Percentiles rank a stretch among this genome's conserved stretches.
Conservation (phyloP, 768 basidiomycete genomes). For the Mycena albidolilacea region DNA sequence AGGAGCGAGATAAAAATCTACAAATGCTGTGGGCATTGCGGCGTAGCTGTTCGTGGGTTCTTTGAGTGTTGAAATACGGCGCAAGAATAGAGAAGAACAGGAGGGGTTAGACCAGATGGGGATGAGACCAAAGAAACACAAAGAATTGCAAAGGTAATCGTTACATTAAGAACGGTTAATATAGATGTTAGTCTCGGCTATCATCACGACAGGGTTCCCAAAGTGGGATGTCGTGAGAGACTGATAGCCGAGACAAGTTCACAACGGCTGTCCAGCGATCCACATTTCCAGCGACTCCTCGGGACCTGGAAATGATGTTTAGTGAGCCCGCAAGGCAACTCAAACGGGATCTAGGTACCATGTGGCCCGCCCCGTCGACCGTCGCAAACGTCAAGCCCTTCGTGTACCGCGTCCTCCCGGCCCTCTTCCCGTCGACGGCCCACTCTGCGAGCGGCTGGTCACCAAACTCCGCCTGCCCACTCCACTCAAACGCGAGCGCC, state of each 20-base stretch:
- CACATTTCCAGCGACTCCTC: conserved; percentile 66
- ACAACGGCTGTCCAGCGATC: conserved; percentile 42
- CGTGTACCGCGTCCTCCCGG: conserved; percentile 54
- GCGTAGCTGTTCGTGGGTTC: too few relatives aligned
- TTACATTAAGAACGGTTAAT: too few relatives aligned
- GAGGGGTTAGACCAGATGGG: too few relatives aligned
- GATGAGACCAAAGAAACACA: too few relatives aligned
- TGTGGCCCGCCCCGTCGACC: conserved; percentile 84
- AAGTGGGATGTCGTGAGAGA: too few relatives aligned
- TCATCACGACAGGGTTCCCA: too few relatives aligned
- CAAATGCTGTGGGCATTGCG: too few relatives aligned
- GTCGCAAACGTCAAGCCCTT: conserved; percentile 77
- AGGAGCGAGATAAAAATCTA: too few relatives aligned
- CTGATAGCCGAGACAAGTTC: background rate
- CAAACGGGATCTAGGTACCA: conserved; percentile 56
- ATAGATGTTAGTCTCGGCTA: too few relatives aligned
- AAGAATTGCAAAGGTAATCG: too few relatives aligned
- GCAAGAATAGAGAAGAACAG: too few relatives aligned
- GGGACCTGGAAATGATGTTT: conserved; percentile 60
- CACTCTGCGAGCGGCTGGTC: conserved; percentile 60
- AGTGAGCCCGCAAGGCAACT: conserved; percentile 25
- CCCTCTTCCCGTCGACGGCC: conserved; percentile 64
- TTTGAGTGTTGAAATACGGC: too few relatives aligned
- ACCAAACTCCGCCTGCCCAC: conserved; percentile 33
- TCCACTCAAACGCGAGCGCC: conserved; percentile 62